These are phyloP conservation scores for Selaginella moellendorffii DNA, from an alignment of 75 land plant species.

Conservation along the genomic window DNA sequence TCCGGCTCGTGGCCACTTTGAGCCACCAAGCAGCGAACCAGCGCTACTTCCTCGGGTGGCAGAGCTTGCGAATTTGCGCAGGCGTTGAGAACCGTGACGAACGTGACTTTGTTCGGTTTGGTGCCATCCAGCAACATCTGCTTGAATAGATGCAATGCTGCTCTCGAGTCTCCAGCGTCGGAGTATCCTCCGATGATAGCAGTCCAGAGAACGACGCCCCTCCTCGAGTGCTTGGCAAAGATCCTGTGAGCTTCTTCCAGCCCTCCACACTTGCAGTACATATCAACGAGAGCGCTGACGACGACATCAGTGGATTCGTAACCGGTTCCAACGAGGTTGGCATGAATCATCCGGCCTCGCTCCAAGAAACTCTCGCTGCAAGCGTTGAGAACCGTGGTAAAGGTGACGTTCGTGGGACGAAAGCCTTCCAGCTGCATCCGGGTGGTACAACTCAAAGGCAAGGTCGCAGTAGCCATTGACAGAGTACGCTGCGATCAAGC, in stretches of 20 bases:
- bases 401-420: conserved; percentile 22
- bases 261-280: neutral
- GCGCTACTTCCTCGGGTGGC: too few species aligned
- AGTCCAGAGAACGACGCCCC: neutral
- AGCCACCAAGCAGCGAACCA: neutral
- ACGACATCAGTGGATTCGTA: neutral
- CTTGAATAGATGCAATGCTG: neutral
- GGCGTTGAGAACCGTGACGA: neutral
- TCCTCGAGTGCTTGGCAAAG: neutral
- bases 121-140: neutral
- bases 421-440: conserved; percentile 25
- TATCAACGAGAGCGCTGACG: neutral
- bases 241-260: neutral
- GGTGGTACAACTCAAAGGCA: conserved; percentile 20
- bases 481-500: conserved; percentile 36
- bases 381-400: conserved; percentile 34
- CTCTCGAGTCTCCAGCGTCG: neutral
- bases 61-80: neutral
- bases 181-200: conserved; percentile 3
- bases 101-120: conserved; percentile 1
- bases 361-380: conserved; percentile 13
- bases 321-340: neutral
- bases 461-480: conserved; percentile 30
- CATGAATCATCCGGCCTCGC: neutral
- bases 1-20: neutral